Evolutionary conservation across 345 rosid species (phyloP), one percentile per base, ranked within the genome.

Genomic region (Aurinia saxatilis): DNA sequence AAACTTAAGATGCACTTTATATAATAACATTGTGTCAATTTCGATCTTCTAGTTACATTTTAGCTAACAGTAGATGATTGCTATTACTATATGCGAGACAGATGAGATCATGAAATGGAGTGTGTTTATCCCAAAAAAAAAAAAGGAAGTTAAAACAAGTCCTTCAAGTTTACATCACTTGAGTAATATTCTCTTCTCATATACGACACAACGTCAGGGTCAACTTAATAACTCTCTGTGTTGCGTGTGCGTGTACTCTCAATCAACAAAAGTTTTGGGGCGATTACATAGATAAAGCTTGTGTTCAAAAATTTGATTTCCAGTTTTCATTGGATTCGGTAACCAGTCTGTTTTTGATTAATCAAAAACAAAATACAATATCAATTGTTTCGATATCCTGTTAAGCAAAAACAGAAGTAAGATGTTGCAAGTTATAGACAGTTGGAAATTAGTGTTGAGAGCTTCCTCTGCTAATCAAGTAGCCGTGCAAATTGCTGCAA

Each of bases 141-240:
- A 50, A 14, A 45, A 16, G 17, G 63, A 34, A 23, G 16, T 63
- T 66, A 64, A 66, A 66, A 66, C 71, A 66, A 29, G 38, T 29
- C 60, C 16, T 61, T 27, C 6, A 12, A n/a, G 64, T 45, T 37
- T 7, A 29, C 63, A 42, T 42, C 17, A 31, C 12, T 40, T 0
- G 29, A 7, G 12, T 17, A n/a, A 15, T 39, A 4, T 25, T 48
- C 38, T 46, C 65, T 46, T 30, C 18, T 10, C 5, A 2, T 23
- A 3, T 25, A 60, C 31, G 52, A 45, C 33, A 44, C 51, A 36
- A 49, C 47, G 38, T 40, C 58, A 51, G 18, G 31, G 19, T 15
- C 49, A 6, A 27, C 31, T 5, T n/a, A 63, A 37, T 27, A 36
- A 35, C 17, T 30, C 23, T 21, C 6, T 49, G 38, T 25, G 6